Base-by-base conservation (phyloP, 257 asterid genomes). In the Buddleja alternifolia region DNA sequence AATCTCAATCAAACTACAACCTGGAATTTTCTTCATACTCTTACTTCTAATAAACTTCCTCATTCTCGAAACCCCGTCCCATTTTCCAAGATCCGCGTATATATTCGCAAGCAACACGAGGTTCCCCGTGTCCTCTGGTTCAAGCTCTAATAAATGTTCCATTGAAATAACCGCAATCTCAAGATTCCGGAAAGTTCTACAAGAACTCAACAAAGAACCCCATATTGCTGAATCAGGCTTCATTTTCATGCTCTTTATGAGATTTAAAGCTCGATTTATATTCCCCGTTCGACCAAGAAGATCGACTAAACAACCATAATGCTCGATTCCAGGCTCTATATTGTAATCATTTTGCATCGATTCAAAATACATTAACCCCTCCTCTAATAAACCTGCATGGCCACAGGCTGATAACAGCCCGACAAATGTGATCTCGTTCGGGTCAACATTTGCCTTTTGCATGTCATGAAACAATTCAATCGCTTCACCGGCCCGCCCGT, bases 401-500 rank as follows among this genome's bases (percentile, higher is more conserved):
- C 86, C 83, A 48, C 95, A 92, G 19, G 98, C 98, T 14, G 94
- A 89, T 67, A 89, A 65, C 53, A 92, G 82, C 10, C 90, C 90
- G 16, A 89, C 87, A 6, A 87, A 87, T 0, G 96, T 87, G 81
- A 89, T 84, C 75, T 79, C 90, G 15, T 92, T 86, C 34, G 96
- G 98, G 71, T 79, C 75, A 19, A 85, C 69, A 3, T 61, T 77
- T 11, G 55, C 73, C 63, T 66, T 66, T 67, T 71, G 79, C 98
- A 93, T 93, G 40, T 81, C 71, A 0, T 69, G 68, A 66, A 88
- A 88, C 66, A 86, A 32, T 34, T 74, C 76, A 10, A 88, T 69
- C 0, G 92, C 97, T 61, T 88, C 90, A 1, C 21, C 76, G n/a
- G 90, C 97, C 54, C 77, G 71, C 58, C 97, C 98, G 6, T 93